A percentile compares a stretch with the other conserved stretches of the same genome.
Conservation (phyloP, 352 stramenopile species). For the Phytophthora pinifolia region DNA sequence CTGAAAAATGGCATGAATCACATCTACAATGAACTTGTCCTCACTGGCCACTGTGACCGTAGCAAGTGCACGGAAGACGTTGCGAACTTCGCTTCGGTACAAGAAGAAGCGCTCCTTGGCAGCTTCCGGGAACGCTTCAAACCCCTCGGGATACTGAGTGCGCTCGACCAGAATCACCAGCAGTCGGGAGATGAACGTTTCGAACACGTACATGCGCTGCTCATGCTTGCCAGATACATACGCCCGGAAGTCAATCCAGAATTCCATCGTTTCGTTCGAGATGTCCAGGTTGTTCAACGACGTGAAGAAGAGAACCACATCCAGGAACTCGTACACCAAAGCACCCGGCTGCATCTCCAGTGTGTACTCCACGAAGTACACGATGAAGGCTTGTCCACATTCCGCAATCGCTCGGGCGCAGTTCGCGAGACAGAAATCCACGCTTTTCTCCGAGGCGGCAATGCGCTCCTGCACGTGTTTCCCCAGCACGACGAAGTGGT, state of each 20-base stretch:
- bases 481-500: constrained; percentile 72
- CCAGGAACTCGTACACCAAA: constrained; percentile 77
- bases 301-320: constrained; percentile 71
- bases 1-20: constrained; percentile 68
- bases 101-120: constrained; percentile 63
- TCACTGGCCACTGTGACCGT: constrained; percentile 68
- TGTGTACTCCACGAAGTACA: constrained; percentile 80
- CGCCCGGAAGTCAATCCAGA: constrained; percentile 77
- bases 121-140: constrained; percentile 44
- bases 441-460: constrained; percentile 21
- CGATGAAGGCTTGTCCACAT: constrained; percentile 76
- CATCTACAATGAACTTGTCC: constrained; percentile 78
- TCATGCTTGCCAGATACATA: constrained; percentile 84
- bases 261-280: constrained; percentile 82
- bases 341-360: constrained; percentile 55
- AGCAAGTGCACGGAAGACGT: constrained; percentile 75
- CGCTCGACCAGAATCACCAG: constrained; percentile 70
- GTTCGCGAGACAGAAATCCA: constrained; percentile 49
- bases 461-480: constrained; percentile 53
- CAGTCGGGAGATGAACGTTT: constrained; percentile 71
- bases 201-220: constrained; percentile 62
- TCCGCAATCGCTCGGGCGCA: constrained; percentile 65
- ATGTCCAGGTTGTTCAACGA: constrained; percentile 59
- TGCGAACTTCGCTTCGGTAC: constrained; percentile 76
- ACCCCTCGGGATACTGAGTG: constrained; percentile 63